Base-by-base conservation (phyloP, 2,329 filamentous ascomycete genomes). In the Penicillium thymicola region DNA sequence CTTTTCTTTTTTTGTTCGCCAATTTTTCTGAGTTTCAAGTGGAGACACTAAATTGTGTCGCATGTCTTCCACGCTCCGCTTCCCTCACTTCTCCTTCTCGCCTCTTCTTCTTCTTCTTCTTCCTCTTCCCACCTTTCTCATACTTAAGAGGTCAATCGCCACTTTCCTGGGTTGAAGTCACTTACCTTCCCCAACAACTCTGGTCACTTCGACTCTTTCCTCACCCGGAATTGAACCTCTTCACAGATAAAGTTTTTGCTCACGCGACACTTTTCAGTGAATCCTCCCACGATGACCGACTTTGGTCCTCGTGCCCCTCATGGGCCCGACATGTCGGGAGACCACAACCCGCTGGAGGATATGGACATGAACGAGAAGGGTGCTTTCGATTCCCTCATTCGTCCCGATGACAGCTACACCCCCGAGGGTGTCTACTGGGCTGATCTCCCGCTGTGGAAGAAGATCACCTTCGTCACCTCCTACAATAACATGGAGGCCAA, bases 361-460 rank as follows among this genome's bases (percentile, higher is more conserved):
- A 87, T 87, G 84, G 81, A 79, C 60, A 69, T 75, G 36, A 76
- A 81, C 57, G 86, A 89, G 70, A 78, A 79, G 60, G 79, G 78
- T 41, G 82, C 87, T 66, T 96, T 97, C 78, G 82, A 88, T 67
- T 85, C 88, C 64, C 79, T 97, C 56, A 89, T 95, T 55, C 89
- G 89, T 54, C 93, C 93, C 2, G 90, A 95, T 70, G 93, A 97
- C 77, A 89, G 86, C 61, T 97, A 93, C 77, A 90, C 89, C 54
- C 76, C 82, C 54, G 85, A 92, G 21, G 93, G 93, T 59, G 82
- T 85, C 63, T 97, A 97, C 82, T 97, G 92, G 92, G 93, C 92
- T 34, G 93, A 97, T 71, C 79, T 97, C 66, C 86, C 88, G 21
- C 70, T 91, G 49, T 66, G 74, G 58, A 76, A 93, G 78, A 87